A percentile compares a stretch with the other conserved stretches of the same genome.
Conservation (phyloP, 768 basidiomycete genomes). For the Mycena metata region DNA sequence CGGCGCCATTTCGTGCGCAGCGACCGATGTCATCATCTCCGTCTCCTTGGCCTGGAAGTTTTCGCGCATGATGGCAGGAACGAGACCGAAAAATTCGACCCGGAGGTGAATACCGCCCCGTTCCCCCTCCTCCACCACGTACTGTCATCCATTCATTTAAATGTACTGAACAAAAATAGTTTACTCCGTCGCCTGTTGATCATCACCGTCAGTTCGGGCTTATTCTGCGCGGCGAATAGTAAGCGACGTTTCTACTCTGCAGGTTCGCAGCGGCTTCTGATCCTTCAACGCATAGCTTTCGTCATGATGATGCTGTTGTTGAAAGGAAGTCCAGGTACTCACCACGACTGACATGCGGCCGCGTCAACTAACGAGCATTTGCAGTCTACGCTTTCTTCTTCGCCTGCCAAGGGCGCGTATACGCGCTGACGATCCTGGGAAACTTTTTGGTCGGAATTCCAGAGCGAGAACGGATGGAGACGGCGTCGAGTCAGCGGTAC, state of each 20-base stretch:
- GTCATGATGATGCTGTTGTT: slow-evolving; percentile 17
- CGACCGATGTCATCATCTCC: slow-evolving; percentile 20
- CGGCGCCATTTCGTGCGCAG: slow-evolving; percentile 13
- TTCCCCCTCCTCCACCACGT: neutral
- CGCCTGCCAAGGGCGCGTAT: slow-evolving; percentile 18
- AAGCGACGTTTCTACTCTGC: too few relatives aligned
- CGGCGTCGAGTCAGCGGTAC: neutral
- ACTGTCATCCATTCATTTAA: neutral
- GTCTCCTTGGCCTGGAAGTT: slow-evolving; percentile 10
- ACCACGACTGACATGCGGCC: neutral
- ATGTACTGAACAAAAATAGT: neutral
- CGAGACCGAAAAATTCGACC: neutral
- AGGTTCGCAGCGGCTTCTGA: too few relatives aligned
- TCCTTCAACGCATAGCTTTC: too few relatives aligned
- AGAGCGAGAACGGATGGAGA: neutral
- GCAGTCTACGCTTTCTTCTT: slow-evolving; percentile 19
- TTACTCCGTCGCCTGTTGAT: slow-evolving; percentile 1
- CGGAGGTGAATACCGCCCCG: slow-evolving; percentile 2
- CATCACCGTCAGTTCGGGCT: slow-evolving; percentile 21
- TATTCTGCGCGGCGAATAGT: slow-evolving; percentile 6
- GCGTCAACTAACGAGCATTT: neutral
- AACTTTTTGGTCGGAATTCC: slow-evolving; percentile 20
- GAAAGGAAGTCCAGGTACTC: neutral
- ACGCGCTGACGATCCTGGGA: slow-evolving; percentile 23
- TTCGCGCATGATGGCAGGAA: slow-evolving; percentile 4